Conservation (phyloP, 2,329 filamentous ascomycete genomes). For the Xylariaceae sp. region DNA sequence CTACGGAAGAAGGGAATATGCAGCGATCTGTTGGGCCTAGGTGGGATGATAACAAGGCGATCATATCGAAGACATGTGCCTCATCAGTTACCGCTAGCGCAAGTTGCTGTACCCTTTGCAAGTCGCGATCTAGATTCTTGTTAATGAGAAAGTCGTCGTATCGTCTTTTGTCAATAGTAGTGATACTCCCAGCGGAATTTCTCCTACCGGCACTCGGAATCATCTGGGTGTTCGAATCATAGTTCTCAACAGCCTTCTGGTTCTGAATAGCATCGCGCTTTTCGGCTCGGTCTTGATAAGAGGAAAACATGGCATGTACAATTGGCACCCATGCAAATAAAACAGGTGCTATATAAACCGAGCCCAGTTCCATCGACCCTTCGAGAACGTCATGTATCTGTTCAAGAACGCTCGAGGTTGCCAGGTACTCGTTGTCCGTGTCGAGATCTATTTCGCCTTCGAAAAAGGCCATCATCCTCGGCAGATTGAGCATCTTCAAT, state of each 20-base stretch:
- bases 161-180: slow-evolving; percentile 65
- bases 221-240: slow-evolving; percentile 55
- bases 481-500: slow-evolving; percentile 72
- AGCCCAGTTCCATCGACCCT: slow-evolving; percentile 60
- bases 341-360: slow-evolving; percentile 72
- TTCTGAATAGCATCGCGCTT: slow-evolving; percentile 64
- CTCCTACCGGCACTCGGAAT: slow-evolving; percentile 52
- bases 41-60: slow-evolving; percentile 57
- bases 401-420: slow-evolving; percentile 72
- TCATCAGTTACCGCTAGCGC: slow-evolving; percentile 57
- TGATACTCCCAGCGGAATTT: slow-evolving; percentile 67
- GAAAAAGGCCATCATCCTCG: slow-evolving; percentile 62
- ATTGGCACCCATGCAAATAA: slow-evolving; percentile 84
- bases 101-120: slow-evolving; percentile 58
- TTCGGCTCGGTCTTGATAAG: slow-evolving; percentile 68
- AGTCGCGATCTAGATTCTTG: slow-evolving; percentile 57
- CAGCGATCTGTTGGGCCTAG: slow-evolving; percentile 54
- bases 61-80: slow-evolving; percentile 60
- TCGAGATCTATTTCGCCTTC: slow-evolving; percentile 56
- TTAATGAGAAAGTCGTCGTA: slow-evolving; percentile 65
- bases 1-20: slow-evolving; percentile 61
- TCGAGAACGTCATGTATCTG: slow-evolving; percentile 76
- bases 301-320: slow-evolving; percentile 70
- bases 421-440: slow-evolving; percentile 63
- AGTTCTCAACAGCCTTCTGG: slow-evolving; percentile 64